These are phyloP conservation scores for Macrolepiota albuminosa DNA, from an alignment of 768 basidiomycete species.

Conservation along the genomic window DNA sequence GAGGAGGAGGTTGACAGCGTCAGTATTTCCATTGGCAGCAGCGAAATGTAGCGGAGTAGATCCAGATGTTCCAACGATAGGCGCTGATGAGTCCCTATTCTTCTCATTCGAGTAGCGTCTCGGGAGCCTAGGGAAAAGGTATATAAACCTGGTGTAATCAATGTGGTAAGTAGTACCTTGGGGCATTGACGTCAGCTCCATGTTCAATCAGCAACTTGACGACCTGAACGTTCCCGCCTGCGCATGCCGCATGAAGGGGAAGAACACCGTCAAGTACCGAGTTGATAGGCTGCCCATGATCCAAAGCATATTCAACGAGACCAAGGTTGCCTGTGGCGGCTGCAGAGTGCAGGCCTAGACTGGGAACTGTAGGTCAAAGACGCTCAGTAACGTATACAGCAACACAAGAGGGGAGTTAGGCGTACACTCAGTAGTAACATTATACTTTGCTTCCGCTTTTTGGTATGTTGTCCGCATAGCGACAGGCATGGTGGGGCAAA, in stretches of 20 bases:
- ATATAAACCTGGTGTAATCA: conserved; percentile 2
- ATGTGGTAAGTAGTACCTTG: conserved; percentile 48
- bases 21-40: conserved; percentile 86
- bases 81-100: conserved; percentile 57
- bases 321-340: conserved; percentile 86
- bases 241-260: conserved; percentile 93
- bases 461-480: conserved; percentile 41
- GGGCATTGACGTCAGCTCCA: conserved; percentile 98
- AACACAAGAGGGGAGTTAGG: conserved; percentile 11
- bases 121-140: conserved; percentile 45
- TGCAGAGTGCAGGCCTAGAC: conserved; percentile 72
- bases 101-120: conserved; percentile 71
- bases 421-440: conserved; percentile 55
- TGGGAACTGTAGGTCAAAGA: conserved; percentile 48
- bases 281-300: conserved; percentile 94
- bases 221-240: conserved; percentile 84
- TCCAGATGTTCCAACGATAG: conserved; percentile 79
- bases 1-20: conserved; percentile 75
- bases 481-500: conserved; percentile 38
- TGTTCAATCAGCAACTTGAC: conserved; percentile 85
- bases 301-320: conserved; percentile 88
- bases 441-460: conserved; percentile 52
- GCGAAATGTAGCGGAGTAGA: conserved; percentile 97
- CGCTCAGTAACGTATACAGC: background rate
- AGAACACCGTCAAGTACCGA: conserved; percentile 93